Base-by-base conservation (phyloP, 441 rosid genomes). In the Codiaeum variegatum region DNA sequence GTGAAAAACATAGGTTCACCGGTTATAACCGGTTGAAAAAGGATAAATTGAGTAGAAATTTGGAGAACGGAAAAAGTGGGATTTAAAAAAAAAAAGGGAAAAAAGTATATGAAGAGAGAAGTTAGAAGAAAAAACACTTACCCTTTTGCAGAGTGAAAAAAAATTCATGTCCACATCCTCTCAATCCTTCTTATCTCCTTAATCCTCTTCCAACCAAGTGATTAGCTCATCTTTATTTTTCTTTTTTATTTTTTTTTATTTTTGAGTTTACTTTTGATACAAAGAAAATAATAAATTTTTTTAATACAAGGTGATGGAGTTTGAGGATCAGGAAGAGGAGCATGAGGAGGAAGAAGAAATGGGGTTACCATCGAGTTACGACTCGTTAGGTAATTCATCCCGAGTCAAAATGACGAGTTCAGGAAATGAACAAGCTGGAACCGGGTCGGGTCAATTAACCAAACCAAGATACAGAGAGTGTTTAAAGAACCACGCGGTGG, bases 401-500 rank as follows among this genome's bases (percentile, higher is more conserved):
- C 56, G 80, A 21, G 54, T 71, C 46, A 78, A 85, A 71, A 77
- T 83, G 54, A 69, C 71, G 15, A 77, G 66, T 34, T 69, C 80
- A 16, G 79, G 52, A 9, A 56, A 47, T 1, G 72, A 66, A 24
- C 71, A 19, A 4, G 73, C 58, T 1, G 74, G 28, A 9, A 67
- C 40, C 1, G 81, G n/a, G n/a, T 23, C 59, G 19, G 67, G 32
- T 46, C 67, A 31, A 34, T 26, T 68, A 9, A 49, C 76, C 7
- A 77, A 68, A 28, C 36, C 73, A 8, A 84, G 84, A 74, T 91
- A 93, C 81, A 83, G 89, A 56, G 97, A 93, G 90, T 93, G 98
- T 72, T 85, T 85, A 3, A 91, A 90, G 87, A 93, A 93, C 75
- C 97, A 93, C 71, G 98, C 97, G 29, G 93, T 93, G 23, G 82